Conservation (phyloP, 2,329 filamentous ascomycete species). For the Neonectria magnoliae region DNA sequence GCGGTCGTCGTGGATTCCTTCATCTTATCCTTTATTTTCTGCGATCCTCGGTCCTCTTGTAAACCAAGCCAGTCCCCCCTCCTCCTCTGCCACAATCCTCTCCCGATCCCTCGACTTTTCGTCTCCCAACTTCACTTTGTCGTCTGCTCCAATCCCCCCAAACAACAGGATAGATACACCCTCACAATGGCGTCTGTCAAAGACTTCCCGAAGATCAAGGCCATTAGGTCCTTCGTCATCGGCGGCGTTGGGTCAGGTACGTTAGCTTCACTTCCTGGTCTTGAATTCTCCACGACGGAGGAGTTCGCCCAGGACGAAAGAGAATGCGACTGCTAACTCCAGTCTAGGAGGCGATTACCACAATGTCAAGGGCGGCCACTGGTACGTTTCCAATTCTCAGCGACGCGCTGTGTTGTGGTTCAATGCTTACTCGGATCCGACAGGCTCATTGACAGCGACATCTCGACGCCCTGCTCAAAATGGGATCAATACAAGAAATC, state of each 20-base stretch:
- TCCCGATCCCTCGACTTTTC: neutral
- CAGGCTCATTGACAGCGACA: conserved; percentile 92
- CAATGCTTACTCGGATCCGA: conserved; percentile 32
- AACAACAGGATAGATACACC: neutral
- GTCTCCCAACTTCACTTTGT: neutral
- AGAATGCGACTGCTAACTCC: conserved; percentile 4
- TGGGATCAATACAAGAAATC: conserved; percentile 91
- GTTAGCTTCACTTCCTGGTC: neutral
- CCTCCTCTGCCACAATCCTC: neutral
- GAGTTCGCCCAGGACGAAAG: neutral
- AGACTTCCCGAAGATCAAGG: conserved; percentile 79
- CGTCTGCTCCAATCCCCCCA: neutral
- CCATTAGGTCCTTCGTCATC: conserved; percentile 77
- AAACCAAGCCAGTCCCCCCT: conserved; percentile 5
- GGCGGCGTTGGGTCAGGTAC: conserved; percentile 47
- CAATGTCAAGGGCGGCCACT: conserved; percentile 82
- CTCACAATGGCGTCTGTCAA: conserved; percentile 59
- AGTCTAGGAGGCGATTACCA: conserved; percentile 82
- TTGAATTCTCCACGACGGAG: neutral
- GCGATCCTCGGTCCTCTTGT: conserved; percentile 4
- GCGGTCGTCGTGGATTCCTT: conserved; percentile 11
- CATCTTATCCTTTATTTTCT: conserved; percentile 6
- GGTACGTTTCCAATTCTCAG: conserved; percentile 52
- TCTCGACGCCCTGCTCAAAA: conserved; percentile 90
- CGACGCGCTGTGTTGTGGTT: neutral